Evolutionary conservation across 2,329 filamentous ascomycete genomes (phyloP), one percentile per base, ranked within the genome.

Genomic region (Zymoseptoria ardabiliae): DNA sequence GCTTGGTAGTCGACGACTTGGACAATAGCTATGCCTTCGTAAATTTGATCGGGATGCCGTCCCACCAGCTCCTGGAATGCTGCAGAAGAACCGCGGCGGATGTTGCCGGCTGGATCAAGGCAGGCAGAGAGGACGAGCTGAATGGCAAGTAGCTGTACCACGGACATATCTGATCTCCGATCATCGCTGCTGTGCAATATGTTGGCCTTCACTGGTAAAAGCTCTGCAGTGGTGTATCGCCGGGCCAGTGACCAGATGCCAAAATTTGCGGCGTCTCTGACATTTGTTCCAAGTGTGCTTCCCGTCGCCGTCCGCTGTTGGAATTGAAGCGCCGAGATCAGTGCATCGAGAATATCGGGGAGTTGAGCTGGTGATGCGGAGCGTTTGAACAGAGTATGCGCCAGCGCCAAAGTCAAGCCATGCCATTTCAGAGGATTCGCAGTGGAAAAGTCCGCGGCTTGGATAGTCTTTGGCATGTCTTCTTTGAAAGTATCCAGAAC

Each of bases 211-310:
- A 95, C 82, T 0, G 79, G 78, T 10, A 88, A 78, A 6, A 97
- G 80, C 72, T 97, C 93, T 0, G 78, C 70, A 0, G 91, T 96
- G 1, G 84, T 86, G 68, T 97, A 99, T 57, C 93, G 87, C 58
- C 94, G 83, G 21, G 93, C 90, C 7, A 97, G 74, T 1, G 92
- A 89, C 94, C 94, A 99, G 22, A 97, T 87, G 6, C 94, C 94
- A 72, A 97, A 99, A 72, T 92, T 97, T 2, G 94, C 91, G 11
- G 94, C 93, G 76, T 99, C 94, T 53, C 94, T 85, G 17, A 99
- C 92, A 66, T 95, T 96, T 1, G 90, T 88, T 1, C 94, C 94
- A 10, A 93, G 80, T 2, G 90, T 92, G 11, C 83, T 85, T n/a
- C 94, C 93, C 2, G 90, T 91, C 0, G 90, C 84, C 52, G 88